Percentiles rank a stretch among this genome's conserved stretches.
Evolutionary conservation across 345 rosid genomes (phyloP).

Genomic region (Murraya paniculata): DNA sequence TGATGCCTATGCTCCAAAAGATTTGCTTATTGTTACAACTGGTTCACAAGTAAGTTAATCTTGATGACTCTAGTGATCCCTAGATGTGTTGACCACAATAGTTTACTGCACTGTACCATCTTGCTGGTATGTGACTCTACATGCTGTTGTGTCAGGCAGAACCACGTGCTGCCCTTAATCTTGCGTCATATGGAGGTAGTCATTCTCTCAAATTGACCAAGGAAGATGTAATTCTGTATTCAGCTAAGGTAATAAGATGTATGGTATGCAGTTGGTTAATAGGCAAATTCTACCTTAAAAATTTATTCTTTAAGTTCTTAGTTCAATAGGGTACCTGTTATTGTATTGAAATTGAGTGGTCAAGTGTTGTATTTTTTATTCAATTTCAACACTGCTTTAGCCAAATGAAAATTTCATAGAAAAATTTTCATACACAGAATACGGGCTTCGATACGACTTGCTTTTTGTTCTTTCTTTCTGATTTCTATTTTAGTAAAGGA

Average conservation of each 20-base stretch:
- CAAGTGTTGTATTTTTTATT: neutral
- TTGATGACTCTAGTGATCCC: neutral
- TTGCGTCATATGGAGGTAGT: constrained; percentile 92
- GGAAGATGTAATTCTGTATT: constrained; percentile 83
- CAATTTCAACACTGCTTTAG: neutral
- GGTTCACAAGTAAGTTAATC: constrained; percentile 88
- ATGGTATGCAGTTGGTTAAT: neutral
- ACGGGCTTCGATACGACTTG: neutral
- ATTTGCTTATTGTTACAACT: constrained; percentile 90
- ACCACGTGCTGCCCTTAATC: constrained; percentile 96
- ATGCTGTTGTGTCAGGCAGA: constrained; percentile 77
- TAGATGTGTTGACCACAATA: neutral
- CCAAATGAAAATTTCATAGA: neutral
- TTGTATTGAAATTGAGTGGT: neutral
- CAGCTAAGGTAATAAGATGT: constrained; percentile 76
- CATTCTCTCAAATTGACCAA: constrained; percentile 79
- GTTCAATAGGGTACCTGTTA: neutral
- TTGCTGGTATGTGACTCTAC: constrained; percentile 32
- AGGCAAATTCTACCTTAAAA: neutral
- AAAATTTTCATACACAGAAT: neutral
- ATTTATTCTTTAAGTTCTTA: neutral
- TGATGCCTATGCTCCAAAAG: constrained; percentile 93
- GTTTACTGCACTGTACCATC: constrained; percentile 6
- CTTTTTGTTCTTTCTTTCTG: neutral
- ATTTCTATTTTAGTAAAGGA: neutral